Evolutionary conservation across 2,329 filamentous ascomycete genomes (phyloP), one percentile per base, ranked within the genome.

Genomic region (Cercospora citrullina): DNA sequence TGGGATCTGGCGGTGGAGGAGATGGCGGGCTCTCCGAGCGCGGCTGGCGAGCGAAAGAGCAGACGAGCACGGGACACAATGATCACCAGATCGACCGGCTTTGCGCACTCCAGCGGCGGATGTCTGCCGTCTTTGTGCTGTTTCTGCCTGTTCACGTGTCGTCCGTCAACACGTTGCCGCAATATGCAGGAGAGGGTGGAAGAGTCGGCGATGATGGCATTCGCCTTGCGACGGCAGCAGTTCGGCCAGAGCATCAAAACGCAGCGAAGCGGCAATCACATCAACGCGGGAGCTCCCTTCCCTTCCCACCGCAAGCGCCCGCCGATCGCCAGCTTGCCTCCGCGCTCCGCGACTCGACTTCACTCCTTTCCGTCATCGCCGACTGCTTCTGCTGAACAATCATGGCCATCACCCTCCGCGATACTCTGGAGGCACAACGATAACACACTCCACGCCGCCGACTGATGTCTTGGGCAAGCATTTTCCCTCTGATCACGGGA

Each of bases 21-120:
- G 45, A 51, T 23, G 45, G 45, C 45, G 45, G 45, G 45, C 45
- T 6, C 16, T 21, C 45, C n/a, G n/a, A 51, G 45, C 21, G 45
- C 45, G 45, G 45, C 45, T 51, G 45, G 45, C 45, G 45, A 51
- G 45, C 45, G 45, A 51, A 51, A 51, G 45, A n/a, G 21, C 18
- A 51, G 36, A 51, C 45, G 4, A 2, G 45, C 45, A 51, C 45
- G 45, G 45, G 45, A 26, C 45, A 51, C 45, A 51, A 30, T 58
- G 53, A 58, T 58, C 53, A 58, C 16, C 53, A 58, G 53, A 58
- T 58, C 53, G 53, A 30, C 53, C 10, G 45, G 45, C 45, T 8
- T 14, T 42, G 4, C 36, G 16, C 48, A 53, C 48, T 28, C 48
- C 3, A 14, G 48, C 26, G 48, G 4, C 53, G 4, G 53, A 31